These are phyloP conservation scores for Hypoxylon rickii DNA, from an alignment of 495 filamentous ascomycete genomes.

Conservation along the genomic window DNA sequence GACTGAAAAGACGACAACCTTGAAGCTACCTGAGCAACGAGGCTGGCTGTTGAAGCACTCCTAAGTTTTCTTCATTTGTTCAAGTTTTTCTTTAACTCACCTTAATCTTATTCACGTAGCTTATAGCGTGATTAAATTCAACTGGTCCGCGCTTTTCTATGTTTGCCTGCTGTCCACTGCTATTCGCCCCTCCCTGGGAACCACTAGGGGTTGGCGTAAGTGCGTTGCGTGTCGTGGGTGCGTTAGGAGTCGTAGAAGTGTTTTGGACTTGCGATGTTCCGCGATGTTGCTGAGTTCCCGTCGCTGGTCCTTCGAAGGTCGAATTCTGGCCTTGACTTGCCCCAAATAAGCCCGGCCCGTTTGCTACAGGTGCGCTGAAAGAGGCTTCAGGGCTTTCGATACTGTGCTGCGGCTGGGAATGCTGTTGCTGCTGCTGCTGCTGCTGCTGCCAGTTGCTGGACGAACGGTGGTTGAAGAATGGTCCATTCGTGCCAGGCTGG, in stretches of 20 bases:
- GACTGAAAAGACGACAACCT: too few relatives aligned
- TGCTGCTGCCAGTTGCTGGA: slow-evolving; percentile 57
- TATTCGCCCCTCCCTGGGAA: slow-evolving; percentile 47
- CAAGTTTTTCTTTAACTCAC: slow-evolving; percentile 54
- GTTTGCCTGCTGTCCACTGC: slow-evolving; percentile 59
- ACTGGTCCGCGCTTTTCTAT: slow-evolving; percentile 90
- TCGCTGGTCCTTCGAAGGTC: slow-evolving; percentile 54
- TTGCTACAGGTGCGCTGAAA: slow-evolving; percentile 56
- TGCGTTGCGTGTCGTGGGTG: slow-evolving; percentile 48
- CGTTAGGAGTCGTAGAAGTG: slow-evolving; percentile 44
- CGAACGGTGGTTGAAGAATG: slow-evolving; percentile 44
- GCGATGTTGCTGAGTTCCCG: slow-evolving; percentile 71
- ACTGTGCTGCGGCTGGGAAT: slow-evolving; percentile 60
- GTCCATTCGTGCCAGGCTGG: slow-evolving; percentile 38
- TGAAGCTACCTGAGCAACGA: too few relatives aligned
- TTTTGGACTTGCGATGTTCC: slow-evolving; percentile 80
- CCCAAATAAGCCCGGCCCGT: slow-evolving; percentile 50
- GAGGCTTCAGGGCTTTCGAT: slow-evolving; percentile 59
- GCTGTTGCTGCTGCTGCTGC: slow-evolving; percentile 58
- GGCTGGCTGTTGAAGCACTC: not conserved
- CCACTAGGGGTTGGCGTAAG: slow-evolving; percentile 57
- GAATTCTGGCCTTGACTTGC: slow-evolving; percentile 47
- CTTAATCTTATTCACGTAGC: slow-evolving; percentile 99
- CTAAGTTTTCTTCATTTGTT: too few relatives aligned
- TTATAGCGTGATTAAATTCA: slow-evolving; percentile 99